Percentiles rank a stretch among this genome's conserved stretches.
Conservation (phyloP, 73 alveolate genomes). For the Paramecium pentaurelia region DNA sequence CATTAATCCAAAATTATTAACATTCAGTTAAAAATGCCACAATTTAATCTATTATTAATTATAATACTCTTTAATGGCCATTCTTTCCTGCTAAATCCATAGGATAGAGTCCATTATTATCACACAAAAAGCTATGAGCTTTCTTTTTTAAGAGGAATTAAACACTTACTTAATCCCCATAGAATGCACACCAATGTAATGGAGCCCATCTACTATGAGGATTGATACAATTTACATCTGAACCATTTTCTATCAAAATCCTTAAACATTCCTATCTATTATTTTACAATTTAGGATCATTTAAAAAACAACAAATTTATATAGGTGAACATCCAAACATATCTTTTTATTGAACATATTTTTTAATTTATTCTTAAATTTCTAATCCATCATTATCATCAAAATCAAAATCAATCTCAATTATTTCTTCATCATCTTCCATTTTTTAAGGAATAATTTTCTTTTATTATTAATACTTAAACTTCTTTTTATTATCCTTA, state of each 20-base stretch:
- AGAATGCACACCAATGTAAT: constrained; percentile 58
- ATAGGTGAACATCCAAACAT: constrained; percentile 13
- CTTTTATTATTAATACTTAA: neutral
- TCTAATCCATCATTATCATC: neutral
- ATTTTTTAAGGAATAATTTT: neutral
- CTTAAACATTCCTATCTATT: constrained; percentile 46
- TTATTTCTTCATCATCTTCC: neutral
- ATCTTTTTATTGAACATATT: neutral
- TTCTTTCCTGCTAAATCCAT: constrained; percentile 44
- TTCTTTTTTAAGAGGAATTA: neutral
- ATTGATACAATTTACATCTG: constrained; percentile 41
- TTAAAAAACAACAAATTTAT: constrained; percentile 22
- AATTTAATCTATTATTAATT: neutral
- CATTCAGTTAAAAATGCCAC: neutral
- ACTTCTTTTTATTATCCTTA: neutral
- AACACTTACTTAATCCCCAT: constrained; percentile 21
- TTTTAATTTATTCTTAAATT: neutral
- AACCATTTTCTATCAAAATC: constrained; percentile 44
- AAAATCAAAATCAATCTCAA: neutral
- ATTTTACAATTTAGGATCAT: neutral
- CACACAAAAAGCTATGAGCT: neutral
- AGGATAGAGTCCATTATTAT: constrained; percentile 3
- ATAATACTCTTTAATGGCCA: neutral
- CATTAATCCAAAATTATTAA: neutral
- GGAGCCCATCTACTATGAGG: constrained; percentile 55